These are phyloP conservation scores for Grosmannia serpens DNA, from an alignment of 2,329 filamentous ascomycete genomes.

Conservation along the genomic window DNA sequence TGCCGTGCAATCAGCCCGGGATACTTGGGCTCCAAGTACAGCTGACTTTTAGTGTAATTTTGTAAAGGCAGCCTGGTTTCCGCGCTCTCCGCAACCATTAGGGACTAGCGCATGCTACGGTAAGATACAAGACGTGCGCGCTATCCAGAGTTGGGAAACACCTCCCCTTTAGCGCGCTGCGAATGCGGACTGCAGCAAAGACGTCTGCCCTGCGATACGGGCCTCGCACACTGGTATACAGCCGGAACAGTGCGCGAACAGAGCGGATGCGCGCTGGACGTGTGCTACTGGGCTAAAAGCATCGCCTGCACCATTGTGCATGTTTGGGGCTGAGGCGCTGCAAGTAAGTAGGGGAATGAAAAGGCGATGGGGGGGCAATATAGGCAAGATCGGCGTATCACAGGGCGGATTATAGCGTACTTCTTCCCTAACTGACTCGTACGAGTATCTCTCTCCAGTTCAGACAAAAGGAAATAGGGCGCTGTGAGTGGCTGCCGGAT, in stretches of 20 bases:
- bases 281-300: too few species aligned
- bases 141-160: background rate
- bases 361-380: background rate
- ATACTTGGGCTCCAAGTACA: background rate
- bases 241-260: too few species aligned
- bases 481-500: constrained; percentile 1
- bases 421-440: background rate
- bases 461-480: background rate
- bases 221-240: background rate
- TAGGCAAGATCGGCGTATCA: background rate
- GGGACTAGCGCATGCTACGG: background rate
- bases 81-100: background rate
- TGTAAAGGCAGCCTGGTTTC: background rate
- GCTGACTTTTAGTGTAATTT: background rate
- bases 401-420: background rate
- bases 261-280: too few species aligned
- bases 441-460: background rate
- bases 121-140: background rate
- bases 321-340: too few species aligned
- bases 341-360: background rate
- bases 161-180: background rate
- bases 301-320: too few species aligned
- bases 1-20: background rate
- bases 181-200: background rate
- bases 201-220: background rate